A percentile compares a stretch with the other conserved stretches of the same genome.
These are phyloP conservation scores for Cutaneotrichosporon sp. DNA, from an alignment of 1,284 basidiomycete genomes.

Conservation along the genomic window DNA sequence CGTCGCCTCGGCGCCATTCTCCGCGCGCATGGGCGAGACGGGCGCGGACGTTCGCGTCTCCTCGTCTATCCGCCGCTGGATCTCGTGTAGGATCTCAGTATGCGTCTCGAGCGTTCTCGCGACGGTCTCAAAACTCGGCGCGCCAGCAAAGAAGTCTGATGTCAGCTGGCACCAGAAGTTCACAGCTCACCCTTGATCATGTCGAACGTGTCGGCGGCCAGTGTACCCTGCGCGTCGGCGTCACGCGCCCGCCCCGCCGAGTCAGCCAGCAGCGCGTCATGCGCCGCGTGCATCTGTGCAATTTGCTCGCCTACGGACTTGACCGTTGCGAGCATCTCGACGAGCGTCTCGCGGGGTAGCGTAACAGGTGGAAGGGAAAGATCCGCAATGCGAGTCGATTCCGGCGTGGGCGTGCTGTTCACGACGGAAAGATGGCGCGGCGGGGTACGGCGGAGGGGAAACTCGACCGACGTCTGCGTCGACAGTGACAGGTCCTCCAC, in stretches of 20 bases:
- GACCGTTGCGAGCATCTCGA: constrained; percentile 7
- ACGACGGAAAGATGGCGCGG: constrained; percentile 7
- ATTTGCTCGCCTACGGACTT: constrained; percentile 13
- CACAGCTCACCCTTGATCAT: constrained; percentile 9
- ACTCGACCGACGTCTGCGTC: constrained; percentile 16
- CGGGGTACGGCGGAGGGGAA: constrained; percentile 12
- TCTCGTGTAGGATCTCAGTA: constrained; percentile 10
- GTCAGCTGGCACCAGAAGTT: neutral
- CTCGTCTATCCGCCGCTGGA: constrained; percentile 13
- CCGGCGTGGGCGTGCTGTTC: neutral
- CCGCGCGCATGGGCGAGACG: neutral
- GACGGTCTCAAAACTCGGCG: constrained; percentile 3
- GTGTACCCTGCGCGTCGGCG: neutral
- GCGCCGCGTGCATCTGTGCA: neutral
- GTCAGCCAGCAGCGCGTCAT: neutral
- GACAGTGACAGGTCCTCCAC: neutral
- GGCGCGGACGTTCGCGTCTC: neutral
- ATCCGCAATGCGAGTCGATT: too few relatives aligned
- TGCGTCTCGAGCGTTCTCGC: constrained; percentile 8
- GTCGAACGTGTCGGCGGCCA: constrained; percentile 4
- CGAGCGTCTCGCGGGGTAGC: neutral
- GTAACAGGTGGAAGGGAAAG: too few relatives aligned
- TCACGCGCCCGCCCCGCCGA: constrained; percentile 4
- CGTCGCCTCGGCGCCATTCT: too few relatives aligned
- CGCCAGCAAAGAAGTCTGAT: constrained; percentile 5